Evolutionary conservation across 2,329 filamentous ascomycete genomes (phyloP), one percentile per base, ranked within the genome.

Genomic region (Colletotrichum neosansevieriae): DNA sequence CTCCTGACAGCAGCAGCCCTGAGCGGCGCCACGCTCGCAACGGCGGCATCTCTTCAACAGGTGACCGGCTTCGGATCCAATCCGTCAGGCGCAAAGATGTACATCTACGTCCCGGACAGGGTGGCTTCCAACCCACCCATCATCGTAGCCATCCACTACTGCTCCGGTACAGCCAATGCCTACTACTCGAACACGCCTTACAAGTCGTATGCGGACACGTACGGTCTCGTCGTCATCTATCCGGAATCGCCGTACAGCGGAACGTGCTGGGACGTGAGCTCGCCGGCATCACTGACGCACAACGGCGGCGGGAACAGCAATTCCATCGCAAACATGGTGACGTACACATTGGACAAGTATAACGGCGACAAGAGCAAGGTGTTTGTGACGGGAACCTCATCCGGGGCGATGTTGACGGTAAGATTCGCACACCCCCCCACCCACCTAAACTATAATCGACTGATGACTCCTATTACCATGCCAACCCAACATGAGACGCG

Each of bases 251-350:
- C 85, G 0, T 83, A 85, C 71, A 75, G 75, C n/a, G 85, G 79
- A 12, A 78, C 76, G 24, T 90, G 87, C 79, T 90, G 86, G 86
- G 88, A 90, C 69, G 87, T 89, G 2, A 83, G 83, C 13, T 85
- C 82, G 19, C 78, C 77, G 32, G 74, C 74, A 34, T 81, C 86
- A 0, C 80, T 90, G 2, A 85, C 82, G 3, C 87, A 88, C 72
- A 80, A 86, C 63, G 87, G 85, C 7, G 87, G 87, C 21, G 85
- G 86, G 3, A 85, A 90, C 75, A 85, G 82, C 56, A 83, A 84
- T 47, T 81, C 82, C 0, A 87, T 90, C 64, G 85, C 83, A 24
- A 88, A 86, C 73, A 89, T 90, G 87, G 86, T 89, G 53, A 79
- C 76, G 44, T 89, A 87, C 72, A 80, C 85, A 3, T 75, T 89